Evolutionary conservation across 768 basidiomycete genomes (phyloP).

Genomic region (Serendipita sp.): DNA sequence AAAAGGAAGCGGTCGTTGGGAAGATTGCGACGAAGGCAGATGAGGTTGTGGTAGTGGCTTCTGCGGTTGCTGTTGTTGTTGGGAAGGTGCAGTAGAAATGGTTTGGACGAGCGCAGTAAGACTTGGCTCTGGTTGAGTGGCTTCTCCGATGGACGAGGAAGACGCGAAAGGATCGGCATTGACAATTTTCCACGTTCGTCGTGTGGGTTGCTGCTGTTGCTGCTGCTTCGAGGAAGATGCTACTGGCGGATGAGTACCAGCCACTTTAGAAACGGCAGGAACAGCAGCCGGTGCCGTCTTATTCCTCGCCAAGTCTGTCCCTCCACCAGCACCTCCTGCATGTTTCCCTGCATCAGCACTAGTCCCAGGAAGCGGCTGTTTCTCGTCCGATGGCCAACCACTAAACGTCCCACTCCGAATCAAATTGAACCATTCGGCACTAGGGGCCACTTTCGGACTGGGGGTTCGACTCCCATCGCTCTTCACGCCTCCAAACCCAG

Average conservation of each 20-base stretch:
- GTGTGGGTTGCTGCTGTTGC: not conserved
- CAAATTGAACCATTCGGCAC: conserved; percentile 2
- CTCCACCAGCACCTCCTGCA: not conserved
- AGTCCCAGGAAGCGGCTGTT: too few species aligned
- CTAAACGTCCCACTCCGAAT: not conserved
- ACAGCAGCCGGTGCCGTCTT: not conserved
- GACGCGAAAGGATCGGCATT: not conserved
- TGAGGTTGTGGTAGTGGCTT: too few species aligned
- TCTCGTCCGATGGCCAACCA: not conserved
- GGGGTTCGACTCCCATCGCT: conserved; percentile 1
- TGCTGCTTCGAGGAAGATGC: not conserved
- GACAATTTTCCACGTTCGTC: not conserved
- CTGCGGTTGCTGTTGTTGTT: too few species aligned
- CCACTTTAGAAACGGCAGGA: not conserved
- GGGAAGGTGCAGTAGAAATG: too few species aligned
- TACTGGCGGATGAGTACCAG: not conserved
- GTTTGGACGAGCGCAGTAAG: too few species aligned
- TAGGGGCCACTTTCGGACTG: conserved; percentile 2
- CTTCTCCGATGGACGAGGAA: not conserved
- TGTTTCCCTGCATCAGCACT: too few species aligned
- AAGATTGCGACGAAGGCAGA: too few species aligned
- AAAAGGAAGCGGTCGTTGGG: too few species aligned
- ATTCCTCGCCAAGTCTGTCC: not conserved
- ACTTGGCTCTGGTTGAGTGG: too few species aligned
- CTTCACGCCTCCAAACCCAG: not conserved